phyloP scores from a whole-genome alignment of 257 asterid species.

The Solanum chiquidenum region DNA sequence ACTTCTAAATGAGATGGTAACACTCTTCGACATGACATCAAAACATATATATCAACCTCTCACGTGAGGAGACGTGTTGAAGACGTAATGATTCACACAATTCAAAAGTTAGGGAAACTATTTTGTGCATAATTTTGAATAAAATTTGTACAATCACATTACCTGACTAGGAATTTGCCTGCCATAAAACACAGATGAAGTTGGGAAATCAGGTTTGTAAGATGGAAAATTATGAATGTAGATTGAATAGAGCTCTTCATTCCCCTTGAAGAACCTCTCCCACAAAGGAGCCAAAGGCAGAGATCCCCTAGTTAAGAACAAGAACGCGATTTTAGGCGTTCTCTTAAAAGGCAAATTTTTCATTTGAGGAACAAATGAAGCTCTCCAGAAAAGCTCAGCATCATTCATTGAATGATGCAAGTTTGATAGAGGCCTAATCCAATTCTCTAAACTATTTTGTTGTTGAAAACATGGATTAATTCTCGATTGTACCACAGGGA shows the following conservation, averaged over 20 bases:
- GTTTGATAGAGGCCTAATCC: conserved; percentile 45
- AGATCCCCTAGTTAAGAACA: conserved; percentile 86
- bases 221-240: conserved; percentile 68
- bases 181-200: conserved; percentile 57
- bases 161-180: conserved; percentile 89
- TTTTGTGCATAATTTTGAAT: not conserved
- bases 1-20: not conserved
- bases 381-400: conserved; percentile 70
- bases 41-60: not conserved
- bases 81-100: not conserved
- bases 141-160: not conserved
- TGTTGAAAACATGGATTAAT: conserved; percentile 33
- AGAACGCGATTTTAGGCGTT: conserved; percentile 69
- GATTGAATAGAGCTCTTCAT: conserved; percentile 59
- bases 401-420: conserved; percentile 58
- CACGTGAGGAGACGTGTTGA: not conserved
- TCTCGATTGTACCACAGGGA: conserved; percentile 11
- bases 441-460: conserved; percentile 21
- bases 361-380: conserved; percentile 50
- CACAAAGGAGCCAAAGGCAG: conserved; percentile 79
- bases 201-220: conserved; percentile 38
- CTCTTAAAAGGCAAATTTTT: conserved; percentile 58
- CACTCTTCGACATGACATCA: not conserved
- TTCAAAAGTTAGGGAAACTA: not conserved
- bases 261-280: conserved; percentile 70